These are phyloP conservation scores for Cylindricascospora bacillispora DNA, from an alignment of 1,139 yeast genomes.

Conservation along the genomic window DNA sequence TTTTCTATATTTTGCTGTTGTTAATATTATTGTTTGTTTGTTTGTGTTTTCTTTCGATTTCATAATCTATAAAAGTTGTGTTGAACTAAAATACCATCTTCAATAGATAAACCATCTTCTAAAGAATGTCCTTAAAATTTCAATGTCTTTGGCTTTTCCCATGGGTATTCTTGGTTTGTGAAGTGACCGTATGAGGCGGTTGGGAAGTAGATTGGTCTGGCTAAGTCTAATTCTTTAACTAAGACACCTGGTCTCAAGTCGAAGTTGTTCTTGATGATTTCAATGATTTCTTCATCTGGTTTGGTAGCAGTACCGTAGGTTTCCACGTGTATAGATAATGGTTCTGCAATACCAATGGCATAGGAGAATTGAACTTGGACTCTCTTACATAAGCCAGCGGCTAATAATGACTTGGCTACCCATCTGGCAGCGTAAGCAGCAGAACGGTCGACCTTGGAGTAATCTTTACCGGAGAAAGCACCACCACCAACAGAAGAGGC, in stretches of 20 bases:
- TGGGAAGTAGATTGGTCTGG: slow-evolving; percentile 97
- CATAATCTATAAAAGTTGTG: too few species aligned
- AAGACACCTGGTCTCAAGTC: slow-evolving; percentile 99
- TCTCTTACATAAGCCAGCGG: slow-evolving; percentile 93
- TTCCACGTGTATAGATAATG: slow-evolving; percentile 93
- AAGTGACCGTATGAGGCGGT: slow-evolving; percentile 99
- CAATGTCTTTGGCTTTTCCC: slow-evolving; percentile 96
- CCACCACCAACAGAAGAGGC: slow-evolving; percentile 99
- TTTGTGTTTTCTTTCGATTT: too few species aligned
- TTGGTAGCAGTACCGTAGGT: slow-evolving; percentile 94
- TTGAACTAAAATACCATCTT: too few species aligned
- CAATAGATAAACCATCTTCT: too few species aligned
- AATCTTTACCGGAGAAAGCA: slow-evolving; percentile 99
- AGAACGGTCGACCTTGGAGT: slow-evolving; percentile 99
- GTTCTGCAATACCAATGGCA: slow-evolving; percentile 99
- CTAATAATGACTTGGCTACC: slow-evolving; percentile 97
- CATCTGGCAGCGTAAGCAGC: slow-evolving; percentile 99
- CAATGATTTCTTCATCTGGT: slow-evolving; percentile 80
- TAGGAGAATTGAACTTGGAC: slow-evolving; percentile 96
- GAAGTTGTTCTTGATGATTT: slow-evolving; percentile 82
- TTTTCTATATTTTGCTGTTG: too few species aligned
- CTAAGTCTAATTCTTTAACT: slow-evolving; percentile 91
- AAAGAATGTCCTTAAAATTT: slow-evolving; percentile 38
- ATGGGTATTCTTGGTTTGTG: slow-evolving; percentile 96
- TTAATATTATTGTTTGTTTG: too few species aligned